Evolutionary conservation across 441 rosid genomes (phyloP).

Genomic region (Croton laevigatus): DNA sequence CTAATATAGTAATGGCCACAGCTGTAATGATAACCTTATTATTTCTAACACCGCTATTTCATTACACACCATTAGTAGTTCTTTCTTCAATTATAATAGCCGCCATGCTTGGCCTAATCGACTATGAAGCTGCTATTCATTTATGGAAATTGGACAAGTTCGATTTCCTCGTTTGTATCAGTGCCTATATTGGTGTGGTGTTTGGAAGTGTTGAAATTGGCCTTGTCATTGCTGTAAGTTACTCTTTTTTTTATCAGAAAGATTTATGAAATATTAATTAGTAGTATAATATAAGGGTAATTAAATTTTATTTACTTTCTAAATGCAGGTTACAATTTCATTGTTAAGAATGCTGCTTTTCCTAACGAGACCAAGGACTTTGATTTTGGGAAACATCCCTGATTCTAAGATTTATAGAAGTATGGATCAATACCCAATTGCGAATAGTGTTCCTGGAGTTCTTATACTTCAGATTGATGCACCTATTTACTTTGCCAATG

Average conservation of each 20-base stretch:
- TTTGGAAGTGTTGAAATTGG: constrained; percentile 75
- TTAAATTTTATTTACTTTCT: not conserved
- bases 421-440: constrained; percentile 65
- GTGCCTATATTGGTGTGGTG: constrained; percentile 74
- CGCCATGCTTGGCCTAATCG: constrained; percentile 92
- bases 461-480: constrained; percentile 83
- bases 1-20: constrained; percentile 79
- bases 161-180: constrained; percentile 70
- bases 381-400: constrained; percentile 67
- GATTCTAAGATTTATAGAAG: constrained; percentile 64
- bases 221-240: constrained; percentile 61
- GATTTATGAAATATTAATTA: not conserved
- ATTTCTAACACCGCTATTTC: constrained; percentile 73
- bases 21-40: constrained; percentile 76
- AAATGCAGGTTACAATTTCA: constrained; percentile 64
- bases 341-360: constrained; percentile 61
- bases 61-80: constrained; percentile 87
- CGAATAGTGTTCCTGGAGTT: constrained; percentile 60
- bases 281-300: too few species aligned
- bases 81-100: constrained; percentile 72
- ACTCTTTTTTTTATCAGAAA: not conserved
- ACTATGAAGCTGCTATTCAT: constrained; percentile 73
- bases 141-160: constrained; percentile 85
- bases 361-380: constrained; percentile 74
- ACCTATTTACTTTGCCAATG: constrained; percentile 84